These are phyloP conservation scores for Fusarium sp. DNA, from an alignment of 2,329 filamentous ascomycete genomes.

Conservation along the genomic window DNA sequence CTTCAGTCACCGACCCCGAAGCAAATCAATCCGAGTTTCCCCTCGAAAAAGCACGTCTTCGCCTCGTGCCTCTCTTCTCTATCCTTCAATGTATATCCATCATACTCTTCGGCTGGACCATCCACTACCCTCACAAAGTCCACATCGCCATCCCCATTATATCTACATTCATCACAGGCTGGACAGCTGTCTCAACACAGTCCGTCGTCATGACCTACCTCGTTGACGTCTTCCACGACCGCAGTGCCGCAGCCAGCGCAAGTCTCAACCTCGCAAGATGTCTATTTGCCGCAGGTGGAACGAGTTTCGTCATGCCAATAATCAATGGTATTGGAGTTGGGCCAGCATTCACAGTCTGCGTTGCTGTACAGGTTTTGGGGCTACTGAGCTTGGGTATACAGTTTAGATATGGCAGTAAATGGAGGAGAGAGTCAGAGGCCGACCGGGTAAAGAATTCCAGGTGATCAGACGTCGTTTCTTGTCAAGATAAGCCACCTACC, in stretches of 20 bases:
- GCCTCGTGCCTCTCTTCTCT: conserved; percentile 58
- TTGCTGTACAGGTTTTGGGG: conserved; percentile 54
- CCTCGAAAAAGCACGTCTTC: conserved; percentile 62
- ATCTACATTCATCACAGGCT: conserved; percentile 62
- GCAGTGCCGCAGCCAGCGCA: conserved; percentile 62
- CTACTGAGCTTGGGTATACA: conserved; percentile 37
- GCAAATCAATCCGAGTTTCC: conserved; percentile 49
- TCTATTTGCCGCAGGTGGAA: conserved; percentile 61
- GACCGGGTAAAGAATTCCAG: background rate
- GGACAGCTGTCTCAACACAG: conserved; percentile 61
- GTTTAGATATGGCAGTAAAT: background rate
- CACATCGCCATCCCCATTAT: conserved; percentile 62
- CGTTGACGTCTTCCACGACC: conserved; percentile 62
- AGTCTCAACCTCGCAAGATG: conserved; percentile 64
- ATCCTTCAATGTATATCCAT: conserved; percentile 58
- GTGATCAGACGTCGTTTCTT: background rate
- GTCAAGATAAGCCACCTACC: background rate
- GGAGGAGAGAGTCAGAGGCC: background rate
- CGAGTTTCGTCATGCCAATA: conserved; percentile 61
- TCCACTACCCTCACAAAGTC: conserved; percentile 53
- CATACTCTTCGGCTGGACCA: conserved; percentile 63
- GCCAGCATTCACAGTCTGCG: conserved; percentile 58
- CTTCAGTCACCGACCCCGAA: rapidly evolving
- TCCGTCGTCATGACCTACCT: conserved; percentile 63
- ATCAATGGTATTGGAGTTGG: conserved; percentile 58